Evolutionary conservation across 1,284 basidiomycete species (phyloP), one percentile per base, ranked within the genome.

Genomic region (Leccinum solheimii): DNA sequence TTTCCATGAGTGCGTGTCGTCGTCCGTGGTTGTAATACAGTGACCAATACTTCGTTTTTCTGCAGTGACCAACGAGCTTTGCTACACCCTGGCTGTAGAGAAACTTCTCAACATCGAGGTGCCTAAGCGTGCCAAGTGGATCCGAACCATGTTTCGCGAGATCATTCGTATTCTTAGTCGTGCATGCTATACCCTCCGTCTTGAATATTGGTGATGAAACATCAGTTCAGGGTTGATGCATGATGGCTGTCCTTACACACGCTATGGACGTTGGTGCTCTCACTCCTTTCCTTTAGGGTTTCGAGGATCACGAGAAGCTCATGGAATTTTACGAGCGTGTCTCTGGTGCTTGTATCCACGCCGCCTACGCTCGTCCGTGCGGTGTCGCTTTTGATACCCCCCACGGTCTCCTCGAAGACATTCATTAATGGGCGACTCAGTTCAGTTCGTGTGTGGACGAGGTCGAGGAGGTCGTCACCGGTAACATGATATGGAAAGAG

Each of bases 301-400:
- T 99, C 83, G 97, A 99, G 79, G 97, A 99, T 80, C 95, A 97
- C 67, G 97, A 99, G 80, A 98, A 99, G 83, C 88, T 99, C 67
- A 98, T 98, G 97, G 97, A 99, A 78, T 99, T 99, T 80, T 98
- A 99, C 79, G 97, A 99, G 79, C 94, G 97, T 62, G 96, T 99
- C 38, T 98, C 96, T 9, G 97, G 97, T 69, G 97, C 97, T 2
- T 95, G 97, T 64, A 84, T 99, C 72, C 97, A 99, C 75, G 90
- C 95, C 6, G 97, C 97, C n/a, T 99, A 98, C 77, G 90, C 99
- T 55, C 93, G 97, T 64, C 97, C 97, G 4, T 97, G 97, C 66
- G 97, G 97, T 72, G 97, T 99, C 55, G 96, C 97, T 1, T 98
- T 96, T 75, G 97, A 99, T 74, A 82, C 99, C 54, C 97, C 97